phyloP scores from a whole-genome alignment of 106 monocot genomes.

The Ottelia alismoides region DNA sequence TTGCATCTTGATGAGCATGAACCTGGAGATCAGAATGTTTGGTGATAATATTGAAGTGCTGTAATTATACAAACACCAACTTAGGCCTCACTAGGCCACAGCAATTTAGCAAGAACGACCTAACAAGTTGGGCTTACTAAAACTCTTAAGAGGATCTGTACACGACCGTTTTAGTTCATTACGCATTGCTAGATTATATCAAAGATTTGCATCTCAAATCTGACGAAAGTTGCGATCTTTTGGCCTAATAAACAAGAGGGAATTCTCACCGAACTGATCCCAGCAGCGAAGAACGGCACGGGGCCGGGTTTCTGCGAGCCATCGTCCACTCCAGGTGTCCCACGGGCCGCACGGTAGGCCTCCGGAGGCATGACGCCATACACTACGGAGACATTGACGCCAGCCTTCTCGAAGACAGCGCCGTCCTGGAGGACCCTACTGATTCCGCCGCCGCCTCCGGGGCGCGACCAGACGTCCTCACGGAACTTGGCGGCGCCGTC shows the following conservation, averaged over 20 bases:
- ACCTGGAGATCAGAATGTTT: too few species aligned
- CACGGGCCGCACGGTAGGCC: conserved; percentile 89
- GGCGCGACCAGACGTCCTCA: conserved; percentile 98
- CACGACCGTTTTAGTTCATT: too few species aligned
- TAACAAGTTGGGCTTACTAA: too few species aligned
- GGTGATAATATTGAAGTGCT: too few species aligned
- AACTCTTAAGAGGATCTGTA: too few species aligned
- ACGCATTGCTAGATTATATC: too few species aligned
- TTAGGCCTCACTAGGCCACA: too few species aligned
- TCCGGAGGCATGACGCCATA: conserved; percentile 99
- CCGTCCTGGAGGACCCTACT: conserved; percentile 93
- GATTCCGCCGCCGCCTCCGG: conserved; percentile 94
- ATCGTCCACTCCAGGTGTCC: conserved; percentile 11
- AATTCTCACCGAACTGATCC: conserved; percentile 77
- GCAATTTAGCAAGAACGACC: too few species aligned
- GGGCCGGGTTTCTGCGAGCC: conserved; percentile 46
- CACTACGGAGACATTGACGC: conserved; percentile 97
- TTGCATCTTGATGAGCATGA: too few species aligned
- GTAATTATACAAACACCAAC: too few species aligned
- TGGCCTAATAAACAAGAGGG: not conserved
- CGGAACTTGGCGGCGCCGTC: conserved; percentile 67
- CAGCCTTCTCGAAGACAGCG: conserved; percentile 89
- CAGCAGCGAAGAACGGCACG: conserved; percentile 94
- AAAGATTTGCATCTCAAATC: too few species aligned
- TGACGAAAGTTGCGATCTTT: too few species aligned